Evolutionary conservation across 805 yeast species (phyloP).

Genomic region (Saturnispora ahearnii): DNA sequence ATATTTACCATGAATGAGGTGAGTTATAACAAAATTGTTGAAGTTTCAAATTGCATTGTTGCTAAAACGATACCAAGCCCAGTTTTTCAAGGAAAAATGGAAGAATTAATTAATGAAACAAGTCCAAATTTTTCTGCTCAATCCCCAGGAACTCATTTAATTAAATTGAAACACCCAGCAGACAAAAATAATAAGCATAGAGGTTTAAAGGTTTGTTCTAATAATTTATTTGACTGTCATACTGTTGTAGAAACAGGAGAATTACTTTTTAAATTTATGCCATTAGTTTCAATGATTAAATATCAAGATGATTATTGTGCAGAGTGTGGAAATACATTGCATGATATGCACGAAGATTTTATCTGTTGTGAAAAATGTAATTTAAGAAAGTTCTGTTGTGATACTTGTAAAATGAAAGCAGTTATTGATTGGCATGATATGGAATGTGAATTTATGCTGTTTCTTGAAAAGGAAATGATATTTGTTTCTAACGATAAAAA

Average conservation of each 20-base stretch:
- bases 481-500: neutral
- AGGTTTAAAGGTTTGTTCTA: no score
- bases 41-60: neutral
- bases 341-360: neutral
- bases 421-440: conserved; percentile 7
- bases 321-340: conserved; percentile 5
- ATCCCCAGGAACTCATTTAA: no score
- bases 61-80: neutral
- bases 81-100: neutral
- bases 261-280: conserved; percentile 6
- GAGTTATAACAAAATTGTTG: neutral
- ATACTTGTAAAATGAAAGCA: conserved; percentile 4
- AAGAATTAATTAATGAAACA: no score
- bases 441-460: conserved; percentile 8
- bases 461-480: conserved; percentile 1
- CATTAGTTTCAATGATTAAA: conserved; percentile 8
- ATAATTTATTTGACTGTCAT: no score
- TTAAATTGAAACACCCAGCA: no score
- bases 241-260: neutral
- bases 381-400: conserved; percentile 5
- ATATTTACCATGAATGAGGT: neutral
- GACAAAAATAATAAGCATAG: no score
- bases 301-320: conserved; percentile 7
- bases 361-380: conserved; percentile 3
- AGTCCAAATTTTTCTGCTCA: no score